Conservation (phyloP, 2,329 filamentous ascomycete genomes). For the Akanthomyces muscarius region DNA sequence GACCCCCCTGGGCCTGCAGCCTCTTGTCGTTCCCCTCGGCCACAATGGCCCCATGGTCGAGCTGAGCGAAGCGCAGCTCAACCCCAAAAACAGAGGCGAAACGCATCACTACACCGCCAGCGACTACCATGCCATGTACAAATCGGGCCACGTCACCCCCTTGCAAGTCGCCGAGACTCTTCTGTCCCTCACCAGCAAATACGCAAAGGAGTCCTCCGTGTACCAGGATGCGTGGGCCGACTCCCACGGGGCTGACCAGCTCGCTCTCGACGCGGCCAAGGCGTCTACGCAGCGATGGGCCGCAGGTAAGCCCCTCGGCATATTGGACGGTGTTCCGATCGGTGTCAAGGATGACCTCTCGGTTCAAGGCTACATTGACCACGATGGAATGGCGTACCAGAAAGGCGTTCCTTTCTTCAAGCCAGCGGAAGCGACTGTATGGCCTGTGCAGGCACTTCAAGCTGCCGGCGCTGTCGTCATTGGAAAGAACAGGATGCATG, state of each 20-base stretch:
- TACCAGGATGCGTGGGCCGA: constrained; percentile 74
- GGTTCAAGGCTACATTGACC: constrained; percentile 65
- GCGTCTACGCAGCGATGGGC: constrained; percentile 71
- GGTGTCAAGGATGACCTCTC: constrained; percentile 80
- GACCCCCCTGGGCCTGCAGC: constrained; percentile 34
- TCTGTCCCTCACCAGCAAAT: constrained; percentile 64
- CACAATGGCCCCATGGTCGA: constrained; percentile 35
- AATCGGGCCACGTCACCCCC: constrained; percentile 65
- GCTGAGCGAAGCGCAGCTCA: constrained; percentile 39
- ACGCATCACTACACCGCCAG: constrained; percentile 63
- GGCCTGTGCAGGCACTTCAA: constrained; percentile 67
- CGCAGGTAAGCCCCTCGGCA: constrained; percentile 58
- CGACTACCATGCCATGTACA: constrained; percentile 76
- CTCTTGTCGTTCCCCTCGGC: constrained; percentile 52
- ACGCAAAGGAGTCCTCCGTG: constrained; percentile 47
- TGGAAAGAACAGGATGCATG: constrained; percentile 77
- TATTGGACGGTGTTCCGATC: constrained; percentile 78
- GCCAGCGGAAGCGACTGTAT: constrained; percentile 54
- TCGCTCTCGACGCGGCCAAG: constrained; percentile 63
- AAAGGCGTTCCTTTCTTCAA: constrained; percentile 49
- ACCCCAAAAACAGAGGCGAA: constrained; percentile 37
- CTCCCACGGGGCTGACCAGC: constrained; percentile 51
- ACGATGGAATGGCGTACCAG: constrained; percentile 60
- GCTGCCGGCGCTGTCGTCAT: constrained; percentile 72
- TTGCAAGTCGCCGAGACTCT: constrained; percentile 65